Evolutionary conservation across 805 yeast species (phyloP).

Genomic region (Metschnikowia amazonensis): DNA sequence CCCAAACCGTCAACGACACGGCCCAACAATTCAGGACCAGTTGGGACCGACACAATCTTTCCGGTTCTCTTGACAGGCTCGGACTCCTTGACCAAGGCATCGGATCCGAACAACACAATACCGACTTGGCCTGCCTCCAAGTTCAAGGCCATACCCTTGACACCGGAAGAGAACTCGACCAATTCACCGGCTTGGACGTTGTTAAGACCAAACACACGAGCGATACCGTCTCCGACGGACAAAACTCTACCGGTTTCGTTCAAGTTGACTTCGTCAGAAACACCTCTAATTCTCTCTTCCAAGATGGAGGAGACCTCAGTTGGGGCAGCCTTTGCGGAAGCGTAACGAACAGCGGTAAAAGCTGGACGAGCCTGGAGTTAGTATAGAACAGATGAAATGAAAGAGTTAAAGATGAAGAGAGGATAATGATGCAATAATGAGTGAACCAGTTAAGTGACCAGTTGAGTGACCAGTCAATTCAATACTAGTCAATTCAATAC

Average conservation of each 20-base stretch:
- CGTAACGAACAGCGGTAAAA: conserved; percentile 72
- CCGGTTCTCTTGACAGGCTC: conserved; percentile 99
- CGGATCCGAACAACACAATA: conserved; percentile 99
- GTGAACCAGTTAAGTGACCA: no score
- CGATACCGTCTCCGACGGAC: conserved; percentile 99
- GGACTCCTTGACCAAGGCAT: conserved; percentile 97
- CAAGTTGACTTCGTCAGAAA: conserved; percentile 93
- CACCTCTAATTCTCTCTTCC: conserved; percentile 99
- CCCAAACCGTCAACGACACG: conserved; percentile 99
- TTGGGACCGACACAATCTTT: conserved; percentile 98
- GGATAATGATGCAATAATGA: no score
- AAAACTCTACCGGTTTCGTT: conserved; percentile 99
- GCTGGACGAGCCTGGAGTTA: conserved; percentile 68
- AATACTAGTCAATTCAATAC: no score
- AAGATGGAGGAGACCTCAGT: conserved; percentile 98
- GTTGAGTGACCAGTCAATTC: no score
- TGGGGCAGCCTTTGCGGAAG: conserved; percentile 96
- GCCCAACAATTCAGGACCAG: conserved; percentile 97
- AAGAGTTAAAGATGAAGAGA: no score
- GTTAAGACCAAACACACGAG: conserved; percentile 99
- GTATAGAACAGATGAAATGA: conserved; percentile 13
- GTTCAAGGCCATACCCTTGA: conserved; percentile 99
- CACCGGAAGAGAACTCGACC: conserved; percentile 99
- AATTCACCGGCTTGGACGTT: conserved; percentile 99
- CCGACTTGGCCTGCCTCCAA: conserved; percentile 99